Conservation (phyloP, 495 filamentous ascomycete genomes). For the Penicillium odoratum region DNA sequence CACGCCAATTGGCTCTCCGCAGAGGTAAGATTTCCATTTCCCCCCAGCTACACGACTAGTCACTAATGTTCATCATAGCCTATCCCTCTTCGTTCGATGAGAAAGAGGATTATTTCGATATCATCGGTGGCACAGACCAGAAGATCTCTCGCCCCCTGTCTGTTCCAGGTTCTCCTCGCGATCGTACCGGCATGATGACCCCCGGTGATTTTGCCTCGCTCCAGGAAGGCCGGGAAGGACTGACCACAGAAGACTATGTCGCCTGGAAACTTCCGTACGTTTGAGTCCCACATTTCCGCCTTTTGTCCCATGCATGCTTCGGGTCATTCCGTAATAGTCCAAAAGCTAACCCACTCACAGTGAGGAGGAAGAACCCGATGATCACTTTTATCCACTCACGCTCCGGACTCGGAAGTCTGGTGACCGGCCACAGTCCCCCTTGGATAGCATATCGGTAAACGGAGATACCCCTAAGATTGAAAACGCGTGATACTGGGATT, state of each 20-base stretch:
- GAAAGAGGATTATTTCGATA: constrained; percentile 73
- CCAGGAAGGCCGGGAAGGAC: constrained; percentile 89
- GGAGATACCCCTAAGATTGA: constrained; percentile 9
- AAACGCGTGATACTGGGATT: background rate
- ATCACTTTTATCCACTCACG: constrained; percentile 90
- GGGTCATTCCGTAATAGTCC: background rate
- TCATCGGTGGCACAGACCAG: constrained; percentile 84
- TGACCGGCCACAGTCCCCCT: constrained; percentile 41
- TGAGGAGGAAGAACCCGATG: constrained; percentile 94
- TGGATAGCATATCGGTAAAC: constrained; percentile 45
- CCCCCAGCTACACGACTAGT: background rate
- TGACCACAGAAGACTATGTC: constrained; percentile 96
- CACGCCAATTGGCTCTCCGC: constrained; percentile 85
- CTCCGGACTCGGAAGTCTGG: constrained; percentile 51
- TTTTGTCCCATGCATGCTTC: constrained; percentile 1
- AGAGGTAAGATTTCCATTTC: constrained; percentile 51
- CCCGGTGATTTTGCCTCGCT: constrained; percentile 95
- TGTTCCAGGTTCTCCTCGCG: constrained; percentile 86
- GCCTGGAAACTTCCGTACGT: constrained; percentile 98
- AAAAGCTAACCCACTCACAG: constrained; percentile 38
- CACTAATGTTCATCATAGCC: constrained; percentile 39
- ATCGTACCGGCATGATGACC: constrained; percentile 96
- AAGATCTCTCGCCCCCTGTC: constrained; percentile 94
- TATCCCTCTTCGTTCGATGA: constrained; percentile 83
- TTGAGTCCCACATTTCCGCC: constrained; percentile 1